These are phyloP conservation scores for Daldinia sp. DNA, from an alignment of 2,329 filamentous ascomycete species.

Conservation along the genomic window DNA sequence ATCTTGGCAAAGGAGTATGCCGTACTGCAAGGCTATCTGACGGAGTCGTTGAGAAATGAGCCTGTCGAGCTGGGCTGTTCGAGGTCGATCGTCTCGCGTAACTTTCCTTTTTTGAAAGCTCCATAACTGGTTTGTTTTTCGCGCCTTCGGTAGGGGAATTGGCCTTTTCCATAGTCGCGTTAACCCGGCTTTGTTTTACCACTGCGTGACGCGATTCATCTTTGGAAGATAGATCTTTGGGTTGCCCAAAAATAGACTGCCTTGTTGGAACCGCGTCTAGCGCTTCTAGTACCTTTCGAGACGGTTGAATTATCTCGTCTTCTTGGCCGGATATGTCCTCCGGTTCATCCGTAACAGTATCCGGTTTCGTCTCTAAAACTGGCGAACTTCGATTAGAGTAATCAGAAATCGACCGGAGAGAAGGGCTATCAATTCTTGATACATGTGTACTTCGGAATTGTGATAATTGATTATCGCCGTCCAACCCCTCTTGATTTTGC, in stretches of 20 bases:
- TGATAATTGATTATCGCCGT: constrained; percentile 4
- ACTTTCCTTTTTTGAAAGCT: constrained; percentile 34
- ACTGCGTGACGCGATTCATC: constrained; percentile 11
- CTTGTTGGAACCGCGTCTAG: constrained; percentile 50
- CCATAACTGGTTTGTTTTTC: constrained; percentile 40
- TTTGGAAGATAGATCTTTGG: constrained; percentile 23
- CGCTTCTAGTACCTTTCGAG: constrained; percentile 42
- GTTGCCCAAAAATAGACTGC: constrained; percentile 41
- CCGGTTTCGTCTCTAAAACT: constrained; percentile 51
- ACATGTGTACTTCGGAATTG: background rate
- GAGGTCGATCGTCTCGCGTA: constrained; percentile 52
- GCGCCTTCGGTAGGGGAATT: constrained; percentile 22
- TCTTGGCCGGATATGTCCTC: constrained; percentile 49
- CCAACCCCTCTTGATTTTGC: constrained; percentile 8
- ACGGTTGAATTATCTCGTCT: constrained; percentile 13
- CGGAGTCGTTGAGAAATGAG: constrained; percentile 68
- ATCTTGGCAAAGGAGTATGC: constrained; percentile 75
- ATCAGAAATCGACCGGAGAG: background rate
- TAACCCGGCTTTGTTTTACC: constrained; percentile 2
- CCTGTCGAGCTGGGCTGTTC: constrained; percentile 71
- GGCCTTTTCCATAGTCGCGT: background rate
- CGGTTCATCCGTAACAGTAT: constrained; percentile 56
- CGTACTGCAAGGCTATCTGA: constrained; percentile 64
- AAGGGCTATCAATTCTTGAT: background rate
- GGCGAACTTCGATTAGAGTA: constrained; percentile 1